Conservation (phyloP, 2,329 filamentous ascomycete genomes). For the Fusarium sp. region DNA sequence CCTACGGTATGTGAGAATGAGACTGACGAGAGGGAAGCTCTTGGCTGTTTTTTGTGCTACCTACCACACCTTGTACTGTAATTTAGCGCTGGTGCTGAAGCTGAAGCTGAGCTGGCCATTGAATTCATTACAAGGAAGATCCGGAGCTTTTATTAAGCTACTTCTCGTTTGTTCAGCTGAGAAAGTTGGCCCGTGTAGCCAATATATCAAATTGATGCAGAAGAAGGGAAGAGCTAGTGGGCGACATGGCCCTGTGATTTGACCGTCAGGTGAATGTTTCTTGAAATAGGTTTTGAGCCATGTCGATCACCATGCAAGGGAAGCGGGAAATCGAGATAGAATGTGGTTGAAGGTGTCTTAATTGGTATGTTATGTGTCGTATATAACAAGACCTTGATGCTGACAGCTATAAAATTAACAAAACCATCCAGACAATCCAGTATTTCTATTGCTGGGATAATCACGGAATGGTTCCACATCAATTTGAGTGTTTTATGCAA, state of each 20-base stretch:
- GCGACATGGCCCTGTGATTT: constrained; percentile 24
- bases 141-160: constrained; percentile 4
- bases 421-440: background rate
- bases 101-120: constrained; percentile 1
- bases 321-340: constrained; percentile 16
- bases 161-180: constrained; percentile 14
- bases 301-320: constrained; percentile 37
- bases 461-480: background rate
- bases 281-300: constrained; percentile 15
- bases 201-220: constrained; percentile 2
- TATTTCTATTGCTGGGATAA: background rate
- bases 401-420: no score
- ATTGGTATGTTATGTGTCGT: constrained; percentile 8
- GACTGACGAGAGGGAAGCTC: constrained; percentile 8
- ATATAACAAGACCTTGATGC: no score
- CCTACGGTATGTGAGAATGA: constrained; percentile 1
- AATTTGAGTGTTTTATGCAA: constrained; percentile 13
- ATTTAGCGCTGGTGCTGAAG: constrained; percentile 21
- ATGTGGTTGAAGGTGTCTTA: constrained; percentile 8
- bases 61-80: background rate
- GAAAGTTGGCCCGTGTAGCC: background rate
- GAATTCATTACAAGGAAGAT: background rate
- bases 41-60: constrained; percentile 9
- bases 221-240: constrained; percentile 6
- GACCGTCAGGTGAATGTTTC: constrained; percentile 17